phyloP scores from a whole-genome alignment of 139 green algal genomes.

The Zygnema cylindricum region DNA sequence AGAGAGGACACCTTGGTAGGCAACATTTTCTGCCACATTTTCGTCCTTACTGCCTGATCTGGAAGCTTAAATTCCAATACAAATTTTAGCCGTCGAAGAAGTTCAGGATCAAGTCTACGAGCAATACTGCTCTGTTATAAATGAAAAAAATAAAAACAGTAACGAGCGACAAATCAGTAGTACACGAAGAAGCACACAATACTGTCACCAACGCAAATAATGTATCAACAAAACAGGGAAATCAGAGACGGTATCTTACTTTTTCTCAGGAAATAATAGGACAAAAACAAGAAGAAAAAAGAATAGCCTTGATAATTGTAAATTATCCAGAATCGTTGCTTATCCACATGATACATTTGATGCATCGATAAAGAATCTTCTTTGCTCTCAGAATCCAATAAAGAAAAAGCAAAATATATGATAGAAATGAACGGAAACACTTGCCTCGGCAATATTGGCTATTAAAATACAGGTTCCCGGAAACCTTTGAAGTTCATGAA shows the following conservation, averaged over 20 bases:
- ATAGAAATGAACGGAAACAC: no score
- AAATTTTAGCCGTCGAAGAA: conserved; percentile 9
- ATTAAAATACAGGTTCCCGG: conserved; percentile 32
- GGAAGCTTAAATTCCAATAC: conserved; percentile 18
- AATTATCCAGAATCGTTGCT: no score
- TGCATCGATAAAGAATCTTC: no score
- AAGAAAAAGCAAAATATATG: no score
- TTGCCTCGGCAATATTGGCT: conserved; percentile 28
- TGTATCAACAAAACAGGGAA: no score
- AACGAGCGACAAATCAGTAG: background rate
- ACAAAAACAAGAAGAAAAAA: background rate
- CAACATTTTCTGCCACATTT: conserved; percentile 34
- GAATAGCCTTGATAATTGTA: background rate
- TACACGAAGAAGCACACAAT: background rate
- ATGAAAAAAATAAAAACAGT: background rate
- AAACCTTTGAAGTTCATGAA: conserved; percentile 31
- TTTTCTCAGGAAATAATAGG: background rate
- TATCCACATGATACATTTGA: no score
- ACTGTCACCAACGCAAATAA: no score
- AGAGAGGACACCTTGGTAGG: conserved; percentile 22
- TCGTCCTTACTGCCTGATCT: background rate
- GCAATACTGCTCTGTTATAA: conserved; percentile 11
- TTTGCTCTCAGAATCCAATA: no score
- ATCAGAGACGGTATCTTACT: no score
- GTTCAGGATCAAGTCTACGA: conserved; percentile 11